Evolutionary conservation across 2,329 filamentous ascomycete genomes (phyloP).

Genomic region (Claviceps purpurea): DNA sequence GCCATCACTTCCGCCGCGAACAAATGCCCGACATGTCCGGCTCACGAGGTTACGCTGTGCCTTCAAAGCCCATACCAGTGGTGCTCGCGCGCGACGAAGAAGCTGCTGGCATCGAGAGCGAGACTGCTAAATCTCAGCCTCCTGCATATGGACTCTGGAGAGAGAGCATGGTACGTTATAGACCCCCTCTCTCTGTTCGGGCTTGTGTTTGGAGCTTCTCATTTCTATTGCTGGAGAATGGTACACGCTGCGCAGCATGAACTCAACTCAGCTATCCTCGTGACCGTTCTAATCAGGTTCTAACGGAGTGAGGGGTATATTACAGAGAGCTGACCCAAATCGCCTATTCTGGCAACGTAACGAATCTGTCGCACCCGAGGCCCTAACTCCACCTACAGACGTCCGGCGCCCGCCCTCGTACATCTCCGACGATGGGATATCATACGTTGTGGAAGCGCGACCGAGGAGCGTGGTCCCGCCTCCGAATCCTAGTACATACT

Average conservation of each 20-base stretch:
- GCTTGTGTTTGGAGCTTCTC: background rate
- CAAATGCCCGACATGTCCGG: slow-evolving; percentile 31
- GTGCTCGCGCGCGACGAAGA: slow-evolving; percentile 65
- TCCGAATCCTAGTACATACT: slow-evolving; percentile 13
- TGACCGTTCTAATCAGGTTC: too few species aligned
- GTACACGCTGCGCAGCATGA: background rate
- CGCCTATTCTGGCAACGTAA: slow-evolving; percentile 70
- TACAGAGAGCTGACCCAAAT: slow-evolving; percentile 62
- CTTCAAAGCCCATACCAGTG: slow-evolving; percentile 61
- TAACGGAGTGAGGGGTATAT: background rate
- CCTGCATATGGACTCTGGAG: slow-evolving; percentile 81
- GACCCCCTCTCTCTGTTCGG: slow-evolving; percentile 12
- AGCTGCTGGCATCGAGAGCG: slow-evolving; percentile 40
- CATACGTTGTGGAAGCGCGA: slow-evolving; percentile 56
- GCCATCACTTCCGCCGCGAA: slow-evolving; percentile 18
- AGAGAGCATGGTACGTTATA: slow-evolving; percentile 60
- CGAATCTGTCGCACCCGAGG: slow-evolving; percentile 19
- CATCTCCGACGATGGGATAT: slow-evolving; percentile 59
- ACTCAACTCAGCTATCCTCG: too few species aligned
- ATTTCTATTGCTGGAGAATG: background rate
- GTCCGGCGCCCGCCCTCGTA: slow-evolving; percentile 59
- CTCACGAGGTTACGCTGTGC: slow-evolving; percentile 54
- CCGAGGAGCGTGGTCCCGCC: slow-evolving; percentile 46
- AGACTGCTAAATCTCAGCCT: slow-evolving; percentile 47
- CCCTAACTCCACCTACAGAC: slow-evolving; percentile 10